phyloP scores from a whole-genome alignment of 768 basidiomycete genomes.

The Panaeolus cyanescens region DNA sequence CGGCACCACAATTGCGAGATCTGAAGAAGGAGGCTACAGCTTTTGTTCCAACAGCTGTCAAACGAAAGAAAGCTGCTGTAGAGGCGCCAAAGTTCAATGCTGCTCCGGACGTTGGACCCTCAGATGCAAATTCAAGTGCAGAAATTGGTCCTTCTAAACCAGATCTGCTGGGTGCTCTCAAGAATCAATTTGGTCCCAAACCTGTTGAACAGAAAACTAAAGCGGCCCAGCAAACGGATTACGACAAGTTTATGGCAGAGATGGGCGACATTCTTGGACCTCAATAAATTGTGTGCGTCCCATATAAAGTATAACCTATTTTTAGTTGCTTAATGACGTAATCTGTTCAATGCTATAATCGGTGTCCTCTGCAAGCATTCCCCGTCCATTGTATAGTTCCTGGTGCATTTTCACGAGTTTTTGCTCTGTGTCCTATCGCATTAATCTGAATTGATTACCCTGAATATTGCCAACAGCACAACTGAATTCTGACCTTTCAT shows the following conservation, averaged over 20 bases:
- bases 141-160: background rate
- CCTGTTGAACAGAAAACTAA: background rate
- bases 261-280: background rate
- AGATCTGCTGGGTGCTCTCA: background rate
- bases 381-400: background rate
- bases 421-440: background rate
- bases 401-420: background rate
- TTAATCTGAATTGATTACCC: background rate
- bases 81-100: background rate
- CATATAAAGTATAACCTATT: background rate
- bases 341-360: background rate
- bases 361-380: background rate
- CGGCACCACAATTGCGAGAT: slow-evolving; percentile 87
- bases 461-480: background rate
- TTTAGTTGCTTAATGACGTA: background rate
- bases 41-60: slow-evolving; percentile 83
- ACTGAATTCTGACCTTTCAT: background rate
- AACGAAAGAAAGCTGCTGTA: slow-evolving; percentile 58
- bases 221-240: background rate
- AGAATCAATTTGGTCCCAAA: background rate
- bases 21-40: slow-evolving; percentile 93
- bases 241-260: background rate
- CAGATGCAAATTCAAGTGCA: background rate
- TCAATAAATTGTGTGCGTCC: background rate
- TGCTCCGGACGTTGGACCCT: background rate